Evolutionary conservation across 495 filamentous ascomycete species (phyloP), one percentile per base, ranked within the genome.

Genomic region (Chlorociboria aeruginascens): DNA sequence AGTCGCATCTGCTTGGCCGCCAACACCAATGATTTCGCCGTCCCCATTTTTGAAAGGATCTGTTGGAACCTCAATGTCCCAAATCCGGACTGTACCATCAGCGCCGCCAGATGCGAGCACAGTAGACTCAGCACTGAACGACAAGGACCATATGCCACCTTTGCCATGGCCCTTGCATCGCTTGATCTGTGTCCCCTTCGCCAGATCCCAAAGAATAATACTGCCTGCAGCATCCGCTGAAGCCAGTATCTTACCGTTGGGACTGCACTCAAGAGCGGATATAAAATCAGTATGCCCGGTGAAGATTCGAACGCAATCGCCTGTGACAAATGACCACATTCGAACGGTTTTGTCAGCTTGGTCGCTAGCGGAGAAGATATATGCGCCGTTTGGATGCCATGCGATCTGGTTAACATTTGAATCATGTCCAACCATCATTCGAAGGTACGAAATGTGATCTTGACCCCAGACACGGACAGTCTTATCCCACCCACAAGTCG

Each of bases 241-340:
- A 17, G 92, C 93, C 20, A 97, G 71, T 34, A 85, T 77, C 63
- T 85, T 89, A 32, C 92, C 92, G 55, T 85, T 83, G 0, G 88
- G 87, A 37, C 86, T 82, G 59, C 88, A 92, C 45, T 86, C 77
- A 46, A 98, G 62, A 0, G 86, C 72, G 11, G 82, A 94, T 60
- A 96, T 74, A 57, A 83, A 82, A 13, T 88, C 85, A 2, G 80
- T 80, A 52, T 97, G 93, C 14, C 92, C 93, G 3, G 83, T 89
- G 61, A 97, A 97, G 58, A 97, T 75, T 14, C 92, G 83, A 0
- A 95, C 86, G 36, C 85, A 82, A 47, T 81, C 81, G 16, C 92
- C 92, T 7, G 78, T 86, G 1, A 72, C 69, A n/a, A 95, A 70
- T n/a, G 85, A 77, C 90, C 92, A 98, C 89, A 98, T 96, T 14